Percentiles rank a stretch among this genome's conserved stretches.
Conservation (phyloP, 2,329 filamentous ascomycete genomes). For the Fusarium sarcochroum region DNA sequence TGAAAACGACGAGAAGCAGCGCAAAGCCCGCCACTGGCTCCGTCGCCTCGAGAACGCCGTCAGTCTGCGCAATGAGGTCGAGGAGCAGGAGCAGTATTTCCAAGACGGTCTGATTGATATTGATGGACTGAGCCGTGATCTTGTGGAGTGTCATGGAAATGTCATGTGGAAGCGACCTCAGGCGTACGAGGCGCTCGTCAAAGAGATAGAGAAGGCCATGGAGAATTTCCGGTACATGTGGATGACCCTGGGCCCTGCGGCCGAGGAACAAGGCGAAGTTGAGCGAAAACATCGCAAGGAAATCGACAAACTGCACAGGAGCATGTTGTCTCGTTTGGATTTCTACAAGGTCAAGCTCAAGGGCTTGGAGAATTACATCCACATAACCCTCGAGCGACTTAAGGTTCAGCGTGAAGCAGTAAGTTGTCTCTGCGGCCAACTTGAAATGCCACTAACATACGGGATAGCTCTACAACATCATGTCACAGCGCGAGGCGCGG, state of each 20-base stretch:
- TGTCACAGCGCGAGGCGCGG: constrained; percentile 74
- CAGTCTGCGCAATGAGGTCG: constrained; percentile 72
- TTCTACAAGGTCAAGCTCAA: constrained; percentile 74
- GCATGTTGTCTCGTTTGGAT: constrained; percentile 67
- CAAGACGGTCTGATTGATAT: constrained; percentile 67
- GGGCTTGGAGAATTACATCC: constrained; percentile 73
- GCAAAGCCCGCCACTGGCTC: constrained; percentile 73
- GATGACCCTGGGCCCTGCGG: constrained; percentile 33
- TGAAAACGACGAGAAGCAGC: constrained; percentile 72
- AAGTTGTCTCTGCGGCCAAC: constrained; percentile 46
- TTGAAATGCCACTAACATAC: constrained; percentile 22
- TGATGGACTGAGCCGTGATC: constrained; percentile 71
- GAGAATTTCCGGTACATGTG: constrained; percentile 56
- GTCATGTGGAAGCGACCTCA: constrained; percentile 75
- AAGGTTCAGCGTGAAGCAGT: constrained; percentile 74
- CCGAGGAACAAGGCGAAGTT: constrained; percentile 39
- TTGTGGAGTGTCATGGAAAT: constrained; percentile 74
- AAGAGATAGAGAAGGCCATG: constrained; percentile 65
- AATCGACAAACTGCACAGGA: constrained; percentile 64
- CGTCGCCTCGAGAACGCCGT: constrained; percentile 73
- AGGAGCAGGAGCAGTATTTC: constrained; percentile 68
- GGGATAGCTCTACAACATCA: constrained; percentile 73
- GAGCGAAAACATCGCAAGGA: constrained; percentile 51
- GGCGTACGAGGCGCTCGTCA: constrained; percentile 69
- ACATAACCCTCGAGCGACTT: constrained; percentile 72